Evolutionary conservation across 2,329 filamentous ascomycete species (phyloP).

Genomic region (Lithohypha guttulata): DNA sequence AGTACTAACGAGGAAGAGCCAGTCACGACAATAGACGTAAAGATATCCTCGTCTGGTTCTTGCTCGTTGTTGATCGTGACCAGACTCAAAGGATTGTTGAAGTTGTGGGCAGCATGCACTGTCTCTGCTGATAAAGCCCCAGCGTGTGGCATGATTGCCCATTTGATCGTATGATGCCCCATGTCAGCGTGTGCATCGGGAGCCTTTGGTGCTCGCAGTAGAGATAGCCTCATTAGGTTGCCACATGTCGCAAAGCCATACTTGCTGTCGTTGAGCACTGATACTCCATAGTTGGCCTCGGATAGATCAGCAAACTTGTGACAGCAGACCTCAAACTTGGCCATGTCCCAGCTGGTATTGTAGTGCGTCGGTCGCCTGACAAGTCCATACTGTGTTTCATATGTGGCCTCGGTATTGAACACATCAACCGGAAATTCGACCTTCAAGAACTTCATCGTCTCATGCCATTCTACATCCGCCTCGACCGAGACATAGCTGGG

Average conservation of each 20-base stretch:
- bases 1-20: slow-evolving; percentile 61
- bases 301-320: slow-evolving; percentile 90
- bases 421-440: slow-evolving; percentile 95
- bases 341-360: slow-evolving; percentile 96
- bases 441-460: slow-evolving; percentile 96
- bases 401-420: slow-evolving; percentile 80
- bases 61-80: slow-evolving; percentile 22
- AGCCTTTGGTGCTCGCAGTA: slow-evolving; percentile 80
- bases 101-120: slow-evolving; percentile 73
- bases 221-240: slow-evolving; percentile 76
- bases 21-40: slow-evolving; percentile 54
- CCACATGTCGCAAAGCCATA: slow-evolving; percentile 90
- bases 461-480: slow-evolving; percentile 90
- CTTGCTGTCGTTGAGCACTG: slow-evolving; percentile 88
- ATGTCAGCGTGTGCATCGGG: slow-evolving; percentile 92
- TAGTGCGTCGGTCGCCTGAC: slow-evolving; percentile 88
- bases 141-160: slow-evolving; percentile 77
- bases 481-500: slow-evolving; percentile 65
- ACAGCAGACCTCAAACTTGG: slow-evolving; percentile 93
- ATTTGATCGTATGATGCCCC: slow-evolving; percentile 77
- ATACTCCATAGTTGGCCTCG: slow-evolving; percentile 79
- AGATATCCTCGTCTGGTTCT: slow-evolving; percentile 15
- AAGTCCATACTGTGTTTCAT: slow-evolving; percentile 90
- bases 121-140: slow-evolving; percentile 62
- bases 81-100: slow-evolving; percentile 64